phyloP scores from a whole-genome alignment of 1,284 basidiomycete genomes.

The Cystobasidiaceae sp. region DNA sequence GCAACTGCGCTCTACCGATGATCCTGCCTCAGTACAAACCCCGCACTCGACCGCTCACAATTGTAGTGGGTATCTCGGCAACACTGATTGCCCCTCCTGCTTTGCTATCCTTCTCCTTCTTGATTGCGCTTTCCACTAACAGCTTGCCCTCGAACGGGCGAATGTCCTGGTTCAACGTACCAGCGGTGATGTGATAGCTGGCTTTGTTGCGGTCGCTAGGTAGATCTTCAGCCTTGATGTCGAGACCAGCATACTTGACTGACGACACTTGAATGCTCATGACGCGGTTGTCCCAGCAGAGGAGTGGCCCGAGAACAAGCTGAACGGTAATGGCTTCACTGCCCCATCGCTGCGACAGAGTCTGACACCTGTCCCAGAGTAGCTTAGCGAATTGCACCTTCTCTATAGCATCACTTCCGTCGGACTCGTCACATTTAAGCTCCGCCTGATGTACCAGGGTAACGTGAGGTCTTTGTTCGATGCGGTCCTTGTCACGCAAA shows the following conservation, averaged over 20 bases:
- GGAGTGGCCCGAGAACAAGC: slow-evolving; percentile 52
- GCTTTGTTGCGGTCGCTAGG: slow-evolving; percentile 52
- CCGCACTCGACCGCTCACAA: slow-evolving; percentile 32
- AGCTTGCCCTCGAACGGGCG: slow-evolving; percentile 64
- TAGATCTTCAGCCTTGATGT: slow-evolving; percentile 51
- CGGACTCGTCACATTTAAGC: slow-evolving; percentile 47
- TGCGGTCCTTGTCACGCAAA: slow-evolving; percentile 53
- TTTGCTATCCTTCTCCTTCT: slow-evolving; percentile 43
- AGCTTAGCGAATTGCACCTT: slow-evolving; percentile 15
- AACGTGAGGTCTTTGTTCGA: slow-evolving; percentile 68
- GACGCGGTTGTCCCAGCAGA: slow-evolving; percentile 72
- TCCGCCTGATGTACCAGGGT: slow-evolving; percentile 73
- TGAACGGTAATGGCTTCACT: slow-evolving; percentile 60
- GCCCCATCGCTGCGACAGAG: slow-evolving; percentile 50
- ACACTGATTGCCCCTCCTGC: slow-evolving; percentile 34
- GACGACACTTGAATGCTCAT: slow-evolving; percentile 59
- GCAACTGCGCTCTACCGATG: neutral
- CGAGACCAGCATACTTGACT: slow-evolving; percentile 38
- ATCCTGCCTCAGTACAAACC: slow-evolving; percentile 32
- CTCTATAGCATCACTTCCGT: slow-evolving; percentile 34
- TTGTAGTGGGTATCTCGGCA: slow-evolving; percentile 27
- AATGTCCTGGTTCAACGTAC: slow-evolving; percentile 58
- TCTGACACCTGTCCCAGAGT: slow-evolving; percentile 64
- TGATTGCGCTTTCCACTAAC: slow-evolving; percentile 59
- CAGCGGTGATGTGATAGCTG: slow-evolving; percentile 79